These are phyloP conservation scores for Cinnamomum micranthum DNA, from an alignment of 164 flowering plant species.

Conservation along the genomic window DNA sequence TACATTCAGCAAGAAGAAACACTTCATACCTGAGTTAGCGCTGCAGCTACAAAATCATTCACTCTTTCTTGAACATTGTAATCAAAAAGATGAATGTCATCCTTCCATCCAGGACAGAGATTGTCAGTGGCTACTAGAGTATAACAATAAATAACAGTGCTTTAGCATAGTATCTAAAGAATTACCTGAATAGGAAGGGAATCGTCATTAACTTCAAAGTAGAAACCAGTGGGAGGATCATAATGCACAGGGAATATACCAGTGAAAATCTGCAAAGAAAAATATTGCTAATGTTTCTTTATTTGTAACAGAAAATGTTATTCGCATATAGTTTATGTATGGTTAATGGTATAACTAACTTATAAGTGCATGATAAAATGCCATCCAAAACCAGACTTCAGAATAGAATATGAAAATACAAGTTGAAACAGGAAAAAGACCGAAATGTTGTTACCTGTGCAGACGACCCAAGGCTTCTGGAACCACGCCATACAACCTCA, in stretches of 20 bases:
- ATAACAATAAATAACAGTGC: not conserved
- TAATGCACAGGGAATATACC: constrained; percentile 59
- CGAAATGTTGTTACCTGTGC: constrained; percentile 22
- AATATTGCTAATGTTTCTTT: not conserved
- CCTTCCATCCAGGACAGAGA: constrained; percentile 22
- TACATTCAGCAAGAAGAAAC: not conserved
- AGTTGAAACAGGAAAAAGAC: not conserved
- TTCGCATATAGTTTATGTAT: no score
- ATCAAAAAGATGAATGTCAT: constrained; percentile 66
- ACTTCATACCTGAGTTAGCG: constrained; percentile 58
- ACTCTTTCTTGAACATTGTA: constrained; percentile 94
- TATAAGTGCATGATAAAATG: no score
- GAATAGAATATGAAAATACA: no score
- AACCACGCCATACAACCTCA: constrained; percentile 89
- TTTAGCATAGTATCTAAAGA: not conserved
- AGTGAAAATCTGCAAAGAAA: constrained; percentile 47
- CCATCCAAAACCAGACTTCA: no score
- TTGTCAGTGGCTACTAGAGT: not conserved
- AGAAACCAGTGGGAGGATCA: constrained; percentile 58
- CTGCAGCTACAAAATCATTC: constrained; percentile 85
- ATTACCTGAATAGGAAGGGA: constrained; percentile 61
- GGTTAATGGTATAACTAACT: no score
- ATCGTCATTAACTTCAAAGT: constrained; percentile 55
- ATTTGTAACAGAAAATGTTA: no score
- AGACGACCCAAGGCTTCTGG: constrained; percentile 68